Evolutionary conservation across 148 eudicot genomes (phyloP).

Genomic region (Polygonum maritimum): DNA sequence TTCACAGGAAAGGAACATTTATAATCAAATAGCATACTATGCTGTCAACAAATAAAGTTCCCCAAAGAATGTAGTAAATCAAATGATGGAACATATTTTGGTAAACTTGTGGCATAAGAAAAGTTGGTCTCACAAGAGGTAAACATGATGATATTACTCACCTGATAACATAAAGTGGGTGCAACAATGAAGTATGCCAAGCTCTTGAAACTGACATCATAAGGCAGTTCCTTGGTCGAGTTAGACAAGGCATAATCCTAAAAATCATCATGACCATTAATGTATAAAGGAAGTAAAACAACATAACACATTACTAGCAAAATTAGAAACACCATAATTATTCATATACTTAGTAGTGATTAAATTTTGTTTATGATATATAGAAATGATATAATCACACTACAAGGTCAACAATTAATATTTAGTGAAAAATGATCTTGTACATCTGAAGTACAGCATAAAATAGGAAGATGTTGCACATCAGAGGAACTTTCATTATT

Average conservation of each 20-base stretch:
- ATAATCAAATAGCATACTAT: neutral
- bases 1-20: neutral
- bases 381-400: neutral
- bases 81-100: neutral
- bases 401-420: neutral
- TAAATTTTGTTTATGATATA: neutral
- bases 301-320: neutral
- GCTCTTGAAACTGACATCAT: constrained; percentile 59
- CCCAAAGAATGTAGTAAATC: neutral
- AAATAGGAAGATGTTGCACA: neutral
- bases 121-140: neutral
- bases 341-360: neutral
- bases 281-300: neutral
- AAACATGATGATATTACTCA: constrained; percentile 12
- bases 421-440: neutral
- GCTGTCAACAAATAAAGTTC: neutral
- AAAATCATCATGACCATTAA: constrained; percentile 13
- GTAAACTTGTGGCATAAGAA: neutral
- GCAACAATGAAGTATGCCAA: constrained; percentile 92
- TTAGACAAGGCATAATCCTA: constrained; percentile 41
- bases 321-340: neutral
- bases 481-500: neutral
- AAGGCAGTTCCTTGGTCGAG: constrained; percentile 30
- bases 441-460: neutral
- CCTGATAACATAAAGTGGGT: constrained; percentile 97